Evolutionary conservation across 2,329 filamentous ascomycete genomes (phyloP).

Genomic region (Talaromyces sp.): DNA sequence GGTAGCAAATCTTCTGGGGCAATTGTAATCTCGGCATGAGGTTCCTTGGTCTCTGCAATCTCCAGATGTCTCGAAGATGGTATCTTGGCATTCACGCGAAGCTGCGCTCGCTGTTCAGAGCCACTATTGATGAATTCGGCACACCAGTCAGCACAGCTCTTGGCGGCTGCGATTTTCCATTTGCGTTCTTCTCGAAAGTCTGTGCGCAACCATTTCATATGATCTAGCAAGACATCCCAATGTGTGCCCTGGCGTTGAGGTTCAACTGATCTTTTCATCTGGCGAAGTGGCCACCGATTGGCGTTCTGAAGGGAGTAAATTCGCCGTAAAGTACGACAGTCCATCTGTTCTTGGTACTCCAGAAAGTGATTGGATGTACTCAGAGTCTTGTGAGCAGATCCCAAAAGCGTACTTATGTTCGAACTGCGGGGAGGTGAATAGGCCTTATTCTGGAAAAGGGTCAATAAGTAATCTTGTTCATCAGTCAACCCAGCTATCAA

Average conservation of each 20-base stretch:
- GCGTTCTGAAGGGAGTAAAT: conserved; percentile 89
- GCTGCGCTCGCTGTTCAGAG: conserved; percentile 56
- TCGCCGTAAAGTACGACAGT: conserved; percentile 76
- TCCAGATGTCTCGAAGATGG: conserved; percentile 23
- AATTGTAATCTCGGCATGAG: conserved; percentile 16
- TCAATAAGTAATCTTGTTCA: conserved; percentile 58
- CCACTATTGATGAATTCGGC: conserved; percentile 71
- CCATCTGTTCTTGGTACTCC: conserved; percentile 78
- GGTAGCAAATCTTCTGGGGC: conserved; percentile 26
- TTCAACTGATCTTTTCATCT: conserved; percentile 79
- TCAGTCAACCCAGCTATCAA: conserved; percentile 42
- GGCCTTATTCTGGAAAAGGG: conserved; percentile 58
- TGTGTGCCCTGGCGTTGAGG: conserved; percentile 73
- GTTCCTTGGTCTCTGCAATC: conserved; percentile 22
- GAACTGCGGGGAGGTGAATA: conserved; percentile 51
- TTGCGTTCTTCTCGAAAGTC: conserved; percentile 93
- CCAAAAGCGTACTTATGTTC: conserved; percentile 65
- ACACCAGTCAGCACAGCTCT: conserved; percentile 75
- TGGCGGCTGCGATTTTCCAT: conserved; percentile 81
- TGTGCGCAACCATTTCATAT: conserved; percentile 97
- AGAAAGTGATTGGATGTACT: conserved; percentile 81
- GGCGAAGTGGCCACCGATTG: conserved; percentile 87
- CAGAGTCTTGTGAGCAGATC: conserved; percentile 82
- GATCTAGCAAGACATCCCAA: conserved; percentile 79
- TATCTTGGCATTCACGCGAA: conserved; percentile 60